Percentiles rank a stretch among this genome's conserved stretches.
These are phyloP conservation scores for Aethionema arabicum DNA, from an alignment of 345 rosid genomes.

Conservation along the genomic window DNA sequence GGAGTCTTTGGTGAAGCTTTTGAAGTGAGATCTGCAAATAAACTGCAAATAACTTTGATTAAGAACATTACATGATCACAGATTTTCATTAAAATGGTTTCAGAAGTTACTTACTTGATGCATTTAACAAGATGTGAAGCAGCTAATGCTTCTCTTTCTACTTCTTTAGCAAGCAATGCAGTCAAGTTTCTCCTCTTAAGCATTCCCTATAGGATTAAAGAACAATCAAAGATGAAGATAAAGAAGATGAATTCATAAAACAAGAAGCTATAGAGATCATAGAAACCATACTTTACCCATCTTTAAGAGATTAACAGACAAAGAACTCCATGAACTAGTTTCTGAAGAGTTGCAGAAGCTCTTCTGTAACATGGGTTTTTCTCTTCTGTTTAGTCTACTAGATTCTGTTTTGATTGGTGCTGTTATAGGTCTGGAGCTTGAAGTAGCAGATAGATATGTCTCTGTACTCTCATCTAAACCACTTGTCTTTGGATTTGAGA, in stretches of 20 bases:
- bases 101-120: constrained; percentile 47
- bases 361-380: too few species aligned
- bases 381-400: too few species aligned
- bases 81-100: constrained; percentile 1
- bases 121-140: constrained; percentile 66
- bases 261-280: constrained; percentile 18
- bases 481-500: constrained; percentile 42
- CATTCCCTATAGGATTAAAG: constrained; percentile 48
- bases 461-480: constrained; percentile 48
- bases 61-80: not conserved
- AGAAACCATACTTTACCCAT: constrained; percentile 64
- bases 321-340: constrained; percentile 58
- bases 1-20: constrained; percentile 69
- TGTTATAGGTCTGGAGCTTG: constrained; percentile 41
- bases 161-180: constrained; percentile 67
- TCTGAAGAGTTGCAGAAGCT: constrained; percentile 30
- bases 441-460: constrained; percentile 46
- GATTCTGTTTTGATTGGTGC: constrained; percentile 47
- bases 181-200: constrained; percentile 71
- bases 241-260: not conserved
- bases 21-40: constrained; percentile 74
- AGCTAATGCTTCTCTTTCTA: constrained; percentile 68
- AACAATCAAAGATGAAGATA: constrained; percentile 7
- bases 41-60: constrained; percentile 43
- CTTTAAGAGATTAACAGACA: constrained; percentile 65